Evolutionary conservation across 2,329 filamentous ascomycete genomes (phyloP).

Genomic region (Sarocladium brachiariae): DNA sequence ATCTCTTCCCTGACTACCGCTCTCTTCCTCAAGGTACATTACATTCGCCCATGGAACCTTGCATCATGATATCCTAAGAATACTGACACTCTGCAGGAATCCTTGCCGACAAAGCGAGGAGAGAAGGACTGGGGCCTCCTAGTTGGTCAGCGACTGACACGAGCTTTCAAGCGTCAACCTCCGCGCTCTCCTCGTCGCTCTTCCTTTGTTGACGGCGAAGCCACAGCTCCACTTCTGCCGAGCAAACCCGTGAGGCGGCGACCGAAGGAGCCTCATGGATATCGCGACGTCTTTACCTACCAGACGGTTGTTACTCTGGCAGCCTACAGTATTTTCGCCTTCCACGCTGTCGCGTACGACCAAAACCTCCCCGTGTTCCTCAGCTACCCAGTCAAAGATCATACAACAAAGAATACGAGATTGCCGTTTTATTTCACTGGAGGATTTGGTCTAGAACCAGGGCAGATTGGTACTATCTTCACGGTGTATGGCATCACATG

Average conservation of each 20-base stretch:
- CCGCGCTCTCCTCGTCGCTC: conserved; percentile 29
- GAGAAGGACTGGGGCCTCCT: conserved; percentile 67
- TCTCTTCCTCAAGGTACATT: conserved; percentile 64
- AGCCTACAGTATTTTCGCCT: conserved; percentile 71
- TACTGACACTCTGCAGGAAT: conserved; percentile 53
- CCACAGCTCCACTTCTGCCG: conserved; percentile 47
- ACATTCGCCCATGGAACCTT: background rate
- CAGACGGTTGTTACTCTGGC: conserved; percentile 71
- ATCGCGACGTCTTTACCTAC: conserved; percentile 61
- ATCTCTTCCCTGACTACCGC: conserved; percentile 66
- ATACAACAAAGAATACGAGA: conserved; percentile 49
- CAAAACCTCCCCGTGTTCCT: conserved; percentile 85
- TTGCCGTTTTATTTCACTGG: conserved; percentile 77
- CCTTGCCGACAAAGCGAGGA: conserved; percentile 63
- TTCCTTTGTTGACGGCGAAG: conserved; percentile 50
- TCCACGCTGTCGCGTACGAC: conserved; percentile 80
- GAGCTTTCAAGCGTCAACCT: conserved; percentile 22
- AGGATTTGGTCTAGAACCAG: conserved; percentile 68
- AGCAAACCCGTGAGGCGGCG: conserved; percentile 17
- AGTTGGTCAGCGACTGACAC: conserved; percentile 60
- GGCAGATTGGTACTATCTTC: conserved; percentile 77
- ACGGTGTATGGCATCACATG: conserved; percentile 74
- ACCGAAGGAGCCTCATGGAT: conserved; percentile 24
- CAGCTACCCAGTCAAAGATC: conserved; percentile 59
- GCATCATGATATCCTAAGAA: background rate